These are phyloP conservation scores for Pichia sp. DNA, from an alignment of 1,139 yeast genomes.

Conservation along the genomic window DNA sequence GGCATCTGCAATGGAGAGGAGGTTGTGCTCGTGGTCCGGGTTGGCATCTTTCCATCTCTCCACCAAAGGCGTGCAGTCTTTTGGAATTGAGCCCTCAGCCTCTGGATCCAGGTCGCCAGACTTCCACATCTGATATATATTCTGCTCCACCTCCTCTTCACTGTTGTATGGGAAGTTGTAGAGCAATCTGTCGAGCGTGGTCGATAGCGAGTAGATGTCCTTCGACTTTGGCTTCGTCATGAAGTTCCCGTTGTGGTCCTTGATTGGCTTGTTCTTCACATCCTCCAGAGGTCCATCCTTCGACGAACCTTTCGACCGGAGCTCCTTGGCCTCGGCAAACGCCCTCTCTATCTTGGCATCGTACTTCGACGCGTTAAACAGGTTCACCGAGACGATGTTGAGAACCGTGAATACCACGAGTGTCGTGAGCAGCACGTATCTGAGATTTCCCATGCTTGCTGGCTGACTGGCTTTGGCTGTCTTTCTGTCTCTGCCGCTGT, in stretches of 20 bases:
- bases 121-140: slow-evolving; percentile 93
- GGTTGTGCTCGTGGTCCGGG: slow-evolving; percentile 56
- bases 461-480: background rate
- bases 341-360: slow-evolving; percentile 13
- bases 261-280: background rate
- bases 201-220: slow-evolving; percentile 27
- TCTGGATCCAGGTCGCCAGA: slow-evolving; percentile 46
- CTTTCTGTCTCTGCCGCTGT: background rate
- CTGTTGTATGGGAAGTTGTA: slow-evolving; percentile 69
- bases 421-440: slow-evolving; percentile 3
- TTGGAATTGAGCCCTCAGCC: slow-evolving; percentile 47
- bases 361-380: slow-evolving; percentile 9
- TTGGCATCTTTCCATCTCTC: slow-evolving; percentile 53
- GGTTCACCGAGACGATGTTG: slow-evolving; percentile 12
- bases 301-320: background rate
- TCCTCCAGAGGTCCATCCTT: background rate
- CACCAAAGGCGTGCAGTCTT: slow-evolving; percentile 39
- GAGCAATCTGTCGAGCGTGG: slow-evolving; percentile 42
- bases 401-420: slow-evolving; percentile 11
- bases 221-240: slow-evolving; percentile 21
- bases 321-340: slow-evolving; percentile 11
- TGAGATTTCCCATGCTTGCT: background rate
- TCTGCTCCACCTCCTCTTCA: slow-evolving; percentile 51
- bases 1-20: slow-evolving; percentile 57
- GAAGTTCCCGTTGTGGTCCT: slow-evolving; percentile 11